These are phyloP conservation scores for Termitomyces sp. DNA, from an alignment of 768 basidiomycete species.

Conservation along the genomic window DNA sequence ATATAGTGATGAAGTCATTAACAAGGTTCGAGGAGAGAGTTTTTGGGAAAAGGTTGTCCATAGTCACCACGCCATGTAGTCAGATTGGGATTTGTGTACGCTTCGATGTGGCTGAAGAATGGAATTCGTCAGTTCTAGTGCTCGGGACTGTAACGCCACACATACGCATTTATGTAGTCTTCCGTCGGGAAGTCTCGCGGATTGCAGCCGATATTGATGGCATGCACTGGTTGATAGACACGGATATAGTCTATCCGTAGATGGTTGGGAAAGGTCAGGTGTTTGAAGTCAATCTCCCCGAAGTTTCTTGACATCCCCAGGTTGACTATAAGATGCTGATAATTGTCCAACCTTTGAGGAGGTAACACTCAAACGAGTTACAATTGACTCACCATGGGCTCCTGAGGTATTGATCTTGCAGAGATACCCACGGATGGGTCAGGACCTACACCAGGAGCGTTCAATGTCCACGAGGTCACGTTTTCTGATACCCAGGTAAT, in stretches of 20 bases:
- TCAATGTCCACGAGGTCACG: conserved; percentile 68
- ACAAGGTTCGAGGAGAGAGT: conserved; percentile 35
- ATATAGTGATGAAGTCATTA: conserved; percentile 3
- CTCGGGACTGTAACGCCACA: background rate
- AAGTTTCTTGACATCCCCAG: conserved; percentile 81
- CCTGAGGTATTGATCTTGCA: conserved; percentile 63
- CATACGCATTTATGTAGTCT: conserved; percentile 59
- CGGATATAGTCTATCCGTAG: conserved; percentile 45
- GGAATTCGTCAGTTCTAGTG: background rate
- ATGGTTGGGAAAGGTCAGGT: conserved; percentile 60
- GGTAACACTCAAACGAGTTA: background rate
- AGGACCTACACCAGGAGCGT: conserved; percentile 59
- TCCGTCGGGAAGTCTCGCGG: conserved; percentile 60
- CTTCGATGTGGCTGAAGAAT: conserved; percentile 43
- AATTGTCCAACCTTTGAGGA: background rate
- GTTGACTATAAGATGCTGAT: conserved; percentile 77
- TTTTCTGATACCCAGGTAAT: conserved; percentile 77
- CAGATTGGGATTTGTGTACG: conserved; percentile 64
- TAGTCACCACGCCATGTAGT: conserved; percentile 43
- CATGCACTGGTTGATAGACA: conserved; percentile 60
- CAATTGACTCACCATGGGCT: conserved; percentile 68
- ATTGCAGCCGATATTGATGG: conserved; percentile 65
- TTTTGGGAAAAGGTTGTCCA: conserved; percentile 53
- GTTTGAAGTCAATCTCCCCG: conserved; percentile 58
- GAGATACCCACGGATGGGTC: conserved; percentile 58